Conservation (phyloP, 352 stramenopile genomes). For the Globisporangium paroecandrum region DNA sequence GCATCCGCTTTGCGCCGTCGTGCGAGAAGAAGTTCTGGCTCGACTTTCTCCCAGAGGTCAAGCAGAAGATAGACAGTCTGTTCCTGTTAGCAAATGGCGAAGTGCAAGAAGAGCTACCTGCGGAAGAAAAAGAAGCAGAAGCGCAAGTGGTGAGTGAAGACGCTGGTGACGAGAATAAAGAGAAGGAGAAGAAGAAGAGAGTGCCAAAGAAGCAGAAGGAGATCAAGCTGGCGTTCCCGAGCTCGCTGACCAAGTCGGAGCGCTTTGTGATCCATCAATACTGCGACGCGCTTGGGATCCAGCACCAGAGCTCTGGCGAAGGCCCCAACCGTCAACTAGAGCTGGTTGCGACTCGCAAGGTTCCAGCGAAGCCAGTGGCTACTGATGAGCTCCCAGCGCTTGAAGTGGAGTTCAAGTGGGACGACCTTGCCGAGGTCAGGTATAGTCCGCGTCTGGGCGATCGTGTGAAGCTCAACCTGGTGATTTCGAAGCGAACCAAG, state of each 20-base stretch:
- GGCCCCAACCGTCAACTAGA: conserved; percentile 35
- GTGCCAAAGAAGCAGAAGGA: conserved; percentile 25
- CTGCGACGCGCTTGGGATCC: conserved; percentile 53
- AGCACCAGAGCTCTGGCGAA: conserved; percentile 49
- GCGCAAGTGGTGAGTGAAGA: conserved; percentile 13
- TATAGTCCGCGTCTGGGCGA: conserved; percentile 67
- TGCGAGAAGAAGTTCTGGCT: conserved; percentile 45
- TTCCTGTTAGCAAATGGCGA: conserved; percentile 25
- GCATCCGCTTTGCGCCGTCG: conserved; percentile 36
- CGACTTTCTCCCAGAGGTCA: conserved; percentile 58
- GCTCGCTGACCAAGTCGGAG: conserved; percentile 58
- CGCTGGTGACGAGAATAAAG: background rate
- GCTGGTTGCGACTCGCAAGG: conserved; percentile 29
- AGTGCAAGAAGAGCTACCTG: conserved; percentile 15
- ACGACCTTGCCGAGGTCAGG: conserved; percentile 61
- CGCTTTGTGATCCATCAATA: conserved; percentile 62
- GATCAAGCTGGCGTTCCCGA: conserved; percentile 37
- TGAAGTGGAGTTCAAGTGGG: conserved; percentile 53
- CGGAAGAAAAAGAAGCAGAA: conserved; percentile 14
- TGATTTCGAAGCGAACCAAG: conserved; percentile 62
- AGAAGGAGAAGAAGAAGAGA: conserved; percentile 15
- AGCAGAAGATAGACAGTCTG: conserved; percentile 48
- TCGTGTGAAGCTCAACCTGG: conserved; percentile 56
- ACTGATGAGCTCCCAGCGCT: conserved; percentile 21
- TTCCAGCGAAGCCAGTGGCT: conserved; percentile 16